Evolutionary conservation across 2,329 filamentous ascomycete genomes (phyloP).

Genomic region (Dichotomopilus funicola): DNA sequence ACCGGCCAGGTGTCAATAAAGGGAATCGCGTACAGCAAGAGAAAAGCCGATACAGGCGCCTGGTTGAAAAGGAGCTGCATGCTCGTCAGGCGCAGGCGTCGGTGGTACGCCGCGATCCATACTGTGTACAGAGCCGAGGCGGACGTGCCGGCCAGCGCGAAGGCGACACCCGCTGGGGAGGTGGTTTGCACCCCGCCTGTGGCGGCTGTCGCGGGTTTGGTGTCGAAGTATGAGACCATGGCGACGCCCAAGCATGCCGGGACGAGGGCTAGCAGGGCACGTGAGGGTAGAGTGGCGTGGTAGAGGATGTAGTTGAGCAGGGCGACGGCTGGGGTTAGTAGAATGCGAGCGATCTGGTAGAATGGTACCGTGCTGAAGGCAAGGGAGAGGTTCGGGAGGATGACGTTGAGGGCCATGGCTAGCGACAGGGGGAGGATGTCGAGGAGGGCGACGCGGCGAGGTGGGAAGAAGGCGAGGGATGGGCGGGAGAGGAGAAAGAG

Average conservation of each 20-base stretch:
- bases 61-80: conserved; percentile 66
- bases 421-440: conserved; percentile 58
- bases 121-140: conserved; percentile 63
- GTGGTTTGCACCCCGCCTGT: conserved; percentile 39
- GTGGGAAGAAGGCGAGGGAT: conserved; percentile 51
- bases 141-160: conserved; percentile 57
- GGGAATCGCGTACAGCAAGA: conserved; percentile 60
- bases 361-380: conserved; percentile 63
- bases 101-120: conserved; percentile 61
- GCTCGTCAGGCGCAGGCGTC: conserved; percentile 58
- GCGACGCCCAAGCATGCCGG: conserved; percentile 59
- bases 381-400: conserved; percentile 61
- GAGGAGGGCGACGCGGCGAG: conserved; percentile 47
- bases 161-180: conserved; percentile 52
- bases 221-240: conserved; percentile 63
- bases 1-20: conserved; percentile 57
- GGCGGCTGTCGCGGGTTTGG: conserved; percentile 42
- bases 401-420: conserved; percentile 63
- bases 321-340: conserved; percentile 60
- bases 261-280: conserved; percentile 48
- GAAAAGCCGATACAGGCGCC: conserved; percentile 54
- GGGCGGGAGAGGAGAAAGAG: conserved; percentile 56
- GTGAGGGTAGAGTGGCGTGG: conserved; percentile 46
- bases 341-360: conserved; percentile 62
- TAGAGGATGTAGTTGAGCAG: conserved; percentile 60